Evolutionary conservation across 768 basidiomycete species (phyloP).

Genomic region (Saitozyma podzolica): DNA sequence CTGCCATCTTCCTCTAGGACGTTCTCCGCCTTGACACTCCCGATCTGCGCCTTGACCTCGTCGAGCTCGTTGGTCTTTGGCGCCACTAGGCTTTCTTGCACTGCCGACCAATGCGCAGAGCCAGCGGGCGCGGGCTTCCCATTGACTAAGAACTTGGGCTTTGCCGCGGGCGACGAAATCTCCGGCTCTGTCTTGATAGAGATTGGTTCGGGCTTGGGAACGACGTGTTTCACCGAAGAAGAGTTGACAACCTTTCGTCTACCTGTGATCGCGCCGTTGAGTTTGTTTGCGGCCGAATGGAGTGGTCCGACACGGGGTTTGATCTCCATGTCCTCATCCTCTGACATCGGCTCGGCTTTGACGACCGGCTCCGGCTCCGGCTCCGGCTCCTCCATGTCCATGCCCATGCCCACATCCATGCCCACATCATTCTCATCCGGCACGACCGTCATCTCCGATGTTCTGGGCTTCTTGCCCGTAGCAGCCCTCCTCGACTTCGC

Average conservation of each 20-base stretch:
- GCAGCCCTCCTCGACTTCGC: not conserved
- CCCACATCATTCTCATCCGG: constrained; percentile 26
- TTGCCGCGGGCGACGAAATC: not conserved
- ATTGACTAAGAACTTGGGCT: constrained; percentile 8
- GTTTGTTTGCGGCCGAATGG: constrained; percentile 21
- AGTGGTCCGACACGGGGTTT: constrained; percentile 28
- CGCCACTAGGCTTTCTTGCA: constrained; percentile 34
- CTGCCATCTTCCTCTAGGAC: constrained; percentile 81
- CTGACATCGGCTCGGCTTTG: constrained; percentile 30
- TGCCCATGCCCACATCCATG: constrained; percentile 25
- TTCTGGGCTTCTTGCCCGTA: constrained; percentile 47
- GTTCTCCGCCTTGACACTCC: constrained; percentile 37
- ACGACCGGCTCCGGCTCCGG: constrained; percentile 22
- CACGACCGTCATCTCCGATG: constrained; percentile 34
- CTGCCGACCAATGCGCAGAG: constrained; percentile 38
- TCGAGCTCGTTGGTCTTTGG: constrained; percentile 33
- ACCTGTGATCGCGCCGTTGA: constrained; percentile 21
- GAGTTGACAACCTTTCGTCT: constrained; percentile 39
- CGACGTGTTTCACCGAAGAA: constrained; percentile 40
- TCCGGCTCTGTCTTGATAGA: constrained; percentile 38
- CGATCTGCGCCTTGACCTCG: constrained; percentile 31
- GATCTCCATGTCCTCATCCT: constrained; percentile 42
- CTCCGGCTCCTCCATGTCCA: constrained; percentile 34
- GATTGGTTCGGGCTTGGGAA: constrained; percentile 28
- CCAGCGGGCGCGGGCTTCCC: constrained; percentile 25